Conservation (phyloP, 495 filamentous ascomycete species). For the Xylaria castorea region DNA sequence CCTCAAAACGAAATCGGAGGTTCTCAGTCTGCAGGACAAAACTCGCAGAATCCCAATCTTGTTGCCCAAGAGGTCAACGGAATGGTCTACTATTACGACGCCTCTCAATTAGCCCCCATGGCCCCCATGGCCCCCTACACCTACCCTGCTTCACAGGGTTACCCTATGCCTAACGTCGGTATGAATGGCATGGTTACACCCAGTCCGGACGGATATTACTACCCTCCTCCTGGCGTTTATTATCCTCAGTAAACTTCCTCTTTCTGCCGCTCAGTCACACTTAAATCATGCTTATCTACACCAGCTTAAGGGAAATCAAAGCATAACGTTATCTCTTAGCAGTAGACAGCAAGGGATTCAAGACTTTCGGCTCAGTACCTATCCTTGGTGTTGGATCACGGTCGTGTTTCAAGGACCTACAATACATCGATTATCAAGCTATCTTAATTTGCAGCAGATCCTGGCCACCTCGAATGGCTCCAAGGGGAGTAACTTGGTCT, state of each 20-base stretch:
- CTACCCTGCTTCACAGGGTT: conserved; percentile 57
- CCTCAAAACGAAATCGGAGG: conserved; percentile 52
- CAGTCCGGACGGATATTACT: conserved; percentile 72
- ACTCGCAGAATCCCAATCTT: conserved; percentile 63
- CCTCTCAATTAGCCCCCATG: conserved; percentile 69
- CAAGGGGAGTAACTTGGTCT: not conserved
- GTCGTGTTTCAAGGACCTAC: not conserved
- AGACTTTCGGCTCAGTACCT: not conserved
- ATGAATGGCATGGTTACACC: conserved; percentile 86
- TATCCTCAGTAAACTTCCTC: conserved; percentile 57
- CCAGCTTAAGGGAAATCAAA: not conserved
- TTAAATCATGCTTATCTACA: not conserved
- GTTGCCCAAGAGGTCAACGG: conserved; percentile 93
- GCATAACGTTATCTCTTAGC: not conserved
- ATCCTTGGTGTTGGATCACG: conserved; percentile 7
- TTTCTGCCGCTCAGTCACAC: not conserved
- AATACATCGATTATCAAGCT: conserved; percentile 8
- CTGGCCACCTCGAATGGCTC: not conserved
- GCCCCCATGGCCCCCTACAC: conserved; percentile 59
- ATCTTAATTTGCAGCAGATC: conserved; percentile 10
- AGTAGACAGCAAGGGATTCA: not conserved
- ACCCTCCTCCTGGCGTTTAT: conserved; percentile 69
- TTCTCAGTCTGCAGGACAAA: conserved; percentile 50
- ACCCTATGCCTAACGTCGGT: conserved; percentile 62
- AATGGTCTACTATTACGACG: conserved; percentile 93